Conservation (phyloP, 805 yeast species). For the Saccharomycopsis malanga region DNA sequence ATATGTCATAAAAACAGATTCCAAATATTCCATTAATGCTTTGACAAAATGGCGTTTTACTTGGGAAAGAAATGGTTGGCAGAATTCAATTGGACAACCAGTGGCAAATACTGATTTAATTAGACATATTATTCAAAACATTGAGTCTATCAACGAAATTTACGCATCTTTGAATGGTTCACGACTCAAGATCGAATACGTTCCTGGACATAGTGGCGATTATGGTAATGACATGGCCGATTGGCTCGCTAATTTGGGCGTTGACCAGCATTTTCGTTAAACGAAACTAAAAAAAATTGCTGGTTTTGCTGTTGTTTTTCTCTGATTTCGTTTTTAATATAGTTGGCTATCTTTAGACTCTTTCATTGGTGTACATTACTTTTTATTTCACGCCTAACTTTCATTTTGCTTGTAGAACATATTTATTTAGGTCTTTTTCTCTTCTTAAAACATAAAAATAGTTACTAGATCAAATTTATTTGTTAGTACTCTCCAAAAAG, state of each 20-base stretch:
- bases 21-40: conserved; percentile 54
- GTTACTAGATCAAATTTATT: too few relatives aligned
- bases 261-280: conserved; percentile 26
- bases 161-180: conserved; percentile 27
- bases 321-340: too few relatives aligned
- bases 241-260: conserved; percentile 60
- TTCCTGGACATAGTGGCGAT: conserved; percentile 63
- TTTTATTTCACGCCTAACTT: too few relatives aligned
- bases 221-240: conserved; percentile 78
- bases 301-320: not conserved
- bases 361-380: too few relatives aligned
- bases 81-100: conserved; percentile 33
- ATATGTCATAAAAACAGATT: conserved; percentile 58
- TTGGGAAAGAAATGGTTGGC: conserved; percentile 57
- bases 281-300: conserved; percentile 9
- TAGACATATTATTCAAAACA: conserved; percentile 28
- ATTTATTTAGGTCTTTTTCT: too few relatives aligned
- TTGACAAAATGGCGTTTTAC: conserved; percentile 48
- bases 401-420: too few relatives aligned
- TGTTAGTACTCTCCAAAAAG: too few relatives aligned
- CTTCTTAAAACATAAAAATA: too few relatives aligned
- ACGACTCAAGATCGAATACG: conserved; percentile 47
- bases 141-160: conserved; percentile 33
- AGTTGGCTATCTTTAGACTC: too few relatives aligned
- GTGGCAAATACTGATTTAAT: conserved; percentile 52